Percentiles rank a stretch among this genome's conserved stretches.
Evolutionary conservation across 805 yeast genomes (phyloP).

Genomic region (Wickerhamomyces ciferrii): DNA sequence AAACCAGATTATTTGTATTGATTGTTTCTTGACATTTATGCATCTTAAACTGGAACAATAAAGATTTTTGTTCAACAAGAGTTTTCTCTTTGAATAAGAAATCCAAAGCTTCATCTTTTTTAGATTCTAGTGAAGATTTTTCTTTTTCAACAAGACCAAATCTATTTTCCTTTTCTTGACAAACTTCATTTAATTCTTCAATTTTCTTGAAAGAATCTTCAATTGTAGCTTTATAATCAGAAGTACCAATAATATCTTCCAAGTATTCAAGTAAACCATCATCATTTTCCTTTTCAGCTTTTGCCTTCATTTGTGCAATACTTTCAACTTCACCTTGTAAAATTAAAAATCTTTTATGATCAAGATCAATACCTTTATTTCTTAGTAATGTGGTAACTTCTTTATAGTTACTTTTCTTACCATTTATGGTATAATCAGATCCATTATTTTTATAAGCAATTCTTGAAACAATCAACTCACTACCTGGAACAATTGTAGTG

Average conservation of each 20-base stretch:
- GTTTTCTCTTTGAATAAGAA: constrained; percentile 63
- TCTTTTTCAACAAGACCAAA: constrained; percentile 78
- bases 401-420: constrained; percentile 62
- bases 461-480: constrained; percentile 65
- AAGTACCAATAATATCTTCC: constrained; percentile 96
- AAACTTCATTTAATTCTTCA: constrained; percentile 73
- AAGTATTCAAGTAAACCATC: constrained; percentile 92
- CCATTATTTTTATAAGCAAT: constrained; percentile 72
- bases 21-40: constrained; percentile 35
- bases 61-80: constrained; percentile 45
- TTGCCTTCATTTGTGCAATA: constrained; percentile 98
- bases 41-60: constrained; percentile 49
- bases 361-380: constrained; percentile 85
- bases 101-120: constrained; percentile 63
- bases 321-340: constrained; percentile 98
- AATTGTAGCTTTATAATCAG: constrained; percentile 72
- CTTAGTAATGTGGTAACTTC: constrained; percentile 73
- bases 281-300: constrained; percentile 86
- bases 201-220: constrained; percentile 56
- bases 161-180: constrained; percentile 75
- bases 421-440: constrained; percentile 75
- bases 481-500: constrained; percentile 43
- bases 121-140: constrained; percentile 53
- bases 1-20: constrained; percentile 29
- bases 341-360: constrained; percentile 90